A percentile compares a stretch with the other conserved stretches of the same genome.
Conservation (phyloP, 139 green algal genomes). For the Mesotaenium endlicherianum region DNA sequence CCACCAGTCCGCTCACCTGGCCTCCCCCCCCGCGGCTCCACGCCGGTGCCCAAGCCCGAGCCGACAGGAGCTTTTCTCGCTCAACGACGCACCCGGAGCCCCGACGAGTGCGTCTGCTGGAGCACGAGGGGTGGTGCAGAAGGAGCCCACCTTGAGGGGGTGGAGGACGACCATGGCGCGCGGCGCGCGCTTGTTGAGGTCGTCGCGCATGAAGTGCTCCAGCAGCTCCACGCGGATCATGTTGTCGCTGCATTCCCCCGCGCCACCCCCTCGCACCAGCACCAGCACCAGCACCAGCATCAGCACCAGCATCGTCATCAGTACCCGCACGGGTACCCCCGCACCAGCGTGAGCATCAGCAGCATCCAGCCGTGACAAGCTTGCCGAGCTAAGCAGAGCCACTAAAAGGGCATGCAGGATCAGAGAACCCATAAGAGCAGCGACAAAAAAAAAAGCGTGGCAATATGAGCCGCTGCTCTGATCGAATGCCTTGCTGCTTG, state of each 20-base stretch:
- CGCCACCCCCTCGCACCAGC: not conserved
- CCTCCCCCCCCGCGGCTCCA: too few species aligned
- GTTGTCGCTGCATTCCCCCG: conserved; percentile 66
- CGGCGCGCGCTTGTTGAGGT: conserved; percentile 71
- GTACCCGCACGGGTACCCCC: not conserved
- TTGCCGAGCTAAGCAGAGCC: not conserved
- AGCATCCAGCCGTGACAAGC: not conserved
- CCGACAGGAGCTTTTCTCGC: too few species aligned
- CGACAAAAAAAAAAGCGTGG: too few species aligned
- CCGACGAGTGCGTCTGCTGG: too few species aligned
- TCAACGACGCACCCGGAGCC: too few species aligned
- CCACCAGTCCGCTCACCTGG: too few species aligned
- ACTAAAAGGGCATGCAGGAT: not conserved
- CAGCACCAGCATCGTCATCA: too few species aligned
- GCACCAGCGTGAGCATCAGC: not conserved
- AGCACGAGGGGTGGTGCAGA: too few species aligned
- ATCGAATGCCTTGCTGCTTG: too few species aligned
- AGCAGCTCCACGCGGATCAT: conserved; percentile 83
- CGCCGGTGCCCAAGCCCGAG: too few species aligned
- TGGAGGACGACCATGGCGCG: conserved; percentile 84
- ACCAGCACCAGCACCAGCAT: too few species aligned
- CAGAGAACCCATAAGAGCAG: not conserved
- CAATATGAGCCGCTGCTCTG: too few species aligned
- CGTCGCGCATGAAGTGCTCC: conserved; percentile 80
- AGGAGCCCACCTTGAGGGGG: conserved; percentile 77